phyloP scores from a whole-genome alignment of 106 monocot genomes.

The Dioscorea zingiberensis region DNA sequence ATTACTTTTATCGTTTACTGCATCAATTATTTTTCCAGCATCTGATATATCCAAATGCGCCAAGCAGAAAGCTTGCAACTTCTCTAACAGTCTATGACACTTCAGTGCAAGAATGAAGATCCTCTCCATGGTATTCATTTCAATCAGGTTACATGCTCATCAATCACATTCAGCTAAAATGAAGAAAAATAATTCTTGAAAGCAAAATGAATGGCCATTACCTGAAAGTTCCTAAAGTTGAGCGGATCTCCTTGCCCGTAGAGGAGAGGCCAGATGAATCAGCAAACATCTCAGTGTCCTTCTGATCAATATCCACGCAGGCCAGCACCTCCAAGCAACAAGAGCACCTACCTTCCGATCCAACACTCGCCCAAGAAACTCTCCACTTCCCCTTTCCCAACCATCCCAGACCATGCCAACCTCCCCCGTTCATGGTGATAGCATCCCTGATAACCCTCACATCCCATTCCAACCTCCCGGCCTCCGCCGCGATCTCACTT shows the following conservation, averaged over 20 bases:
- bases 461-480: constrained; percentile 36
- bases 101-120: no score
- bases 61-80: no score
- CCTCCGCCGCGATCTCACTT: constrained; percentile 32
- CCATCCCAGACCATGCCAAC: constrained; percentile 89
- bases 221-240: constrained; percentile 85
- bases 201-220: constrained; percentile 4
- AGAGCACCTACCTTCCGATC: constrained; percentile 30
- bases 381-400: constrained; percentile 74
- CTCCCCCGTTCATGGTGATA: constrained; percentile 69
- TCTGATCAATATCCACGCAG: constrained; percentile 57
- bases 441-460: constrained; percentile 32
- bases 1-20: no score
- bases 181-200: neutral
- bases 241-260: constrained; percentile 44
- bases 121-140: no score
- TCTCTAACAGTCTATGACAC: no score
- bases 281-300: constrained; percentile 66
- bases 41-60: no score
- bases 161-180: no score
- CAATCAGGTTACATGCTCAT: no score
- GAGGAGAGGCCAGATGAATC: constrained; percentile 64
- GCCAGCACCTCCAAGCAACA: constrained; percentile 46
- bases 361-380: constrained; percentile 30
- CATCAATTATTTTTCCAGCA: no score